phyloP scores from a whole-genome alignment of 441 rosid species.

The Cnidoscolus chayamansa region DNA sequence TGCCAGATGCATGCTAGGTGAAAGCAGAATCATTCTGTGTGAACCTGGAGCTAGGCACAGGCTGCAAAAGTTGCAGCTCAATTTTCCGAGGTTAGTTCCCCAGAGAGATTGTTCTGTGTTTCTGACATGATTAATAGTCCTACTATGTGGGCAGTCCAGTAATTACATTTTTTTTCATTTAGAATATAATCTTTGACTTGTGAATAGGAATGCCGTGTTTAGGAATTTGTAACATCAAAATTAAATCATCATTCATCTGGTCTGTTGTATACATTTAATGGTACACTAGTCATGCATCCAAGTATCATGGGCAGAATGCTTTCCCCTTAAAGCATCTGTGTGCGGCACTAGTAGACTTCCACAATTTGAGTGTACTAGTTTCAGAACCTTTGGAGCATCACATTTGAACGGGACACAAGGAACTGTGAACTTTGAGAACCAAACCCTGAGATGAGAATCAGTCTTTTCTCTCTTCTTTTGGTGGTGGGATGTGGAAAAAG shows the following conservation, averaged over 20 bases:
- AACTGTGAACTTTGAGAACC: background rate
- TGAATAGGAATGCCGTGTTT: background rate
- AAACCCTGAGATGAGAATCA: background rate
- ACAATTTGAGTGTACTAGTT: no score
- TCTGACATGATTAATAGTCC: background rate
- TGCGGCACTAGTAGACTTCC: no score
- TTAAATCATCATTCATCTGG: background rate
- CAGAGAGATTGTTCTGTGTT: background rate
- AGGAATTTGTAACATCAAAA: no score
- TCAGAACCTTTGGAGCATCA: no score
- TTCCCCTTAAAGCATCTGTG: no score
- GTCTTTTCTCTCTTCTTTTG: background rate
- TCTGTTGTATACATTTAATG: background rate
- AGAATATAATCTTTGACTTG: background rate
- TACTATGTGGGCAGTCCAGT: no score
- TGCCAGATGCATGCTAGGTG: slow-evolving; percentile 86
- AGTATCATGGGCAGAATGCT: no score
- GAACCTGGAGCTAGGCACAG: slow-evolving; percentile 82
- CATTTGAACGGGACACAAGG: no score
- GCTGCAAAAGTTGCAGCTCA: slow-evolving; percentile 91
- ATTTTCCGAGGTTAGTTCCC: slow-evolving; percentile 72
- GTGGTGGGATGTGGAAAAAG: background rate
- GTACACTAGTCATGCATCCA: background rate
- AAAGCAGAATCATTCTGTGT: slow-evolving; percentile 78
- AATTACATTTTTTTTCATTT: no score